Evolutionary conservation across 768 basidiomycete genomes (phyloP), one percentile per base, ranked within the genome.

Genomic region (Fomitopsis serialis): DNA sequence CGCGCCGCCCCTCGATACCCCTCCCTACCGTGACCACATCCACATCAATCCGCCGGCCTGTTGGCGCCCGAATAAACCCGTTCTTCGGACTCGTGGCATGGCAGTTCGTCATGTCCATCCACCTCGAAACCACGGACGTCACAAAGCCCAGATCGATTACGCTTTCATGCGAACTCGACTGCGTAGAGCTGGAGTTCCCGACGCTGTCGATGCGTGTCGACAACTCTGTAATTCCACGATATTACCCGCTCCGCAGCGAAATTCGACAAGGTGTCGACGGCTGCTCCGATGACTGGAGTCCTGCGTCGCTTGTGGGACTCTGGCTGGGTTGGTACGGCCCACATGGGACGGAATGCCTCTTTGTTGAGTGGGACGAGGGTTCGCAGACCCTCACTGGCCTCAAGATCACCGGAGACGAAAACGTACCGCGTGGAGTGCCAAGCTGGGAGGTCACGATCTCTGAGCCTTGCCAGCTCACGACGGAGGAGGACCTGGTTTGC

Each of bases 321-420:
- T 61, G 59, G 59, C 49, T 61, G 11, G 59, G 56, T 1, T 55
- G 52, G 7, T 55, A 61, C 40, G 54, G 55, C 2, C 56, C 56
- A 2, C 59, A 61, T 27, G 59, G 59, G 10, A 61, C 59, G 9
- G 59, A 61, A 34, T 46, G 44, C 22, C 42, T 61, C 12, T 56
- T 44, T 44, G 8, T 61, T 34, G 53, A 53, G 2, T 53, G 49
- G 57, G 40, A 43, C 22, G 29, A 43, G 21, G 34, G 11, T 13
- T 11, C 35, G 2, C 9, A n/a, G 7, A 27, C 36, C n/a, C 44
- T 61, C n/a, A 46, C 46, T 8, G 60, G 51, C 2, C 45, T 53
- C 48, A 61, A 61, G 37, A 50, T 61, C 32, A 61, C 57, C 0
- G 60, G 60, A 15, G 60, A 61, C 44, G 57, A 58, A 43, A 57